Conservation (phyloP, 495 filamentous ascomycete genomes). For the Achaetomiella virescens region DNA sequence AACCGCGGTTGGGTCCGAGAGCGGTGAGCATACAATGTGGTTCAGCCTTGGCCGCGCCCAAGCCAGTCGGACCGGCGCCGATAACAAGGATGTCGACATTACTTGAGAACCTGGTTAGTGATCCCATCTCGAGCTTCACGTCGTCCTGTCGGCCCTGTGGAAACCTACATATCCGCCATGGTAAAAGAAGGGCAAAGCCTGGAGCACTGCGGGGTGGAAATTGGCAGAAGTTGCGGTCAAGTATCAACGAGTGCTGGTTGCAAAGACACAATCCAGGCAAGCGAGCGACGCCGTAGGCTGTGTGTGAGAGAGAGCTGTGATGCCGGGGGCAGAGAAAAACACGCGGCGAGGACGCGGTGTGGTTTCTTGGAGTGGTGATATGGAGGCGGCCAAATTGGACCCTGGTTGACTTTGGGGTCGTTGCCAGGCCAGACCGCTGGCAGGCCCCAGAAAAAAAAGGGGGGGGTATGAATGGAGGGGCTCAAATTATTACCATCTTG, state of each 20-base stretch:
- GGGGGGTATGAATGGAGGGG: constrained; percentile 14
- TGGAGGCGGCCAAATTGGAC: constrained; percentile 9
- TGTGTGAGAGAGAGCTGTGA: neutral
- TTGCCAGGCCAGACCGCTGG: constrained; percentile 14
- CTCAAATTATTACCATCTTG: constrained; percentile 14
- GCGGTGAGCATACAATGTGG: constrained; percentile 68
- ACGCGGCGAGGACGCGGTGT: neutral
- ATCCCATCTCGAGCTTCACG: neutral
- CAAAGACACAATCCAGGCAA: neutral
- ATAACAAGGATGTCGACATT: constrained; percentile 97
- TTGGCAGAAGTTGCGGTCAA: neutral
- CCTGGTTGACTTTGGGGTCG: constrained; percentile 3
- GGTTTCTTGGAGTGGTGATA: neutral
- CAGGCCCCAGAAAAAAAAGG: constrained; percentile 18
- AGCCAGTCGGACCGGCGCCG: constrained; percentile 92
- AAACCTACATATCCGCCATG: constrained; percentile 35
- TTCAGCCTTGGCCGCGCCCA: constrained; percentile 95
- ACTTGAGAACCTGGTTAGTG: constrained; percentile 37
- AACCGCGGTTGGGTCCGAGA: neutral
- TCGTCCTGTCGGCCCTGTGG: neutral
- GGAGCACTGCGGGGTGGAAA: constrained; percentile 1
- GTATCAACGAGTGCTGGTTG: neutral
- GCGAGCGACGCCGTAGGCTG: neutral
- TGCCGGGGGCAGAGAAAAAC: neutral
- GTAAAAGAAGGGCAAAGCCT: constrained; percentile 9